Base-by-base conservation (phyloP, 2,329 filamentous ascomycete species). In the Emericellopsis cladophorae region DNA sequence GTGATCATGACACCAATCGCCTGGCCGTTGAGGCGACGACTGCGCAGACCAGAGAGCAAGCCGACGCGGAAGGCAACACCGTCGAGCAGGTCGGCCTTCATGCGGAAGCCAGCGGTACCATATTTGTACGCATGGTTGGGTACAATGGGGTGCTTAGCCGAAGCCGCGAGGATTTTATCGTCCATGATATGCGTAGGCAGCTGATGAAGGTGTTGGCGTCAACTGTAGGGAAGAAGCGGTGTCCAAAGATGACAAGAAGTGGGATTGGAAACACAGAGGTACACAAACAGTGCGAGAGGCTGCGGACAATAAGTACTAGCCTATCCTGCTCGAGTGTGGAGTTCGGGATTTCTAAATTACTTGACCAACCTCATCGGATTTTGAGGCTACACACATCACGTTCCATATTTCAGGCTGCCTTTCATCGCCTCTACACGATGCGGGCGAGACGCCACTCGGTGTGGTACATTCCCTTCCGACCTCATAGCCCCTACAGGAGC, bases 1-100 rank as follows among this genome's bases (percentile, higher is more conserved):
- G 88, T 95, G 60, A 95, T 84, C 88, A 95, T 95, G 50, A 98
- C 82, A 55, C 92, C 92, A 55, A 98, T 94, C 52, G 86, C 83
- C 67, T 93, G 85, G 48, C 88, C 83, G 59, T 82, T 81, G 52
- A 93, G 77, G 65, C 92, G 93, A 58, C 87, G 84, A 49, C 88
- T 95, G 47, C 92, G 83, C 40, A 96, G 74, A 42, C 84, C 79
- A 26, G 92, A 86, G 43, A 95, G 77, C 45, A 98, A 76, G 40
- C 90, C 92, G 49, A 95, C 89, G 37, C 89, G 82, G 65, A 90
- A 95, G 51, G 94, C 78, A 48, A 98, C 87, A 31, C 87, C 92
- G 57, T 93, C 85, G 53, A 96, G 82, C 42, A 94, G 75, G 53
- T 88, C 81, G 26, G 77, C 75, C 56, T 73, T 75, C 77, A 81